Percentiles rank a stretch among this genome's conserved stretches.
These are phyloP conservation scores for Lactarius vividus DNA, from an alignment of 768 basidiomycete genomes.

Conservation along the genomic window DNA sequence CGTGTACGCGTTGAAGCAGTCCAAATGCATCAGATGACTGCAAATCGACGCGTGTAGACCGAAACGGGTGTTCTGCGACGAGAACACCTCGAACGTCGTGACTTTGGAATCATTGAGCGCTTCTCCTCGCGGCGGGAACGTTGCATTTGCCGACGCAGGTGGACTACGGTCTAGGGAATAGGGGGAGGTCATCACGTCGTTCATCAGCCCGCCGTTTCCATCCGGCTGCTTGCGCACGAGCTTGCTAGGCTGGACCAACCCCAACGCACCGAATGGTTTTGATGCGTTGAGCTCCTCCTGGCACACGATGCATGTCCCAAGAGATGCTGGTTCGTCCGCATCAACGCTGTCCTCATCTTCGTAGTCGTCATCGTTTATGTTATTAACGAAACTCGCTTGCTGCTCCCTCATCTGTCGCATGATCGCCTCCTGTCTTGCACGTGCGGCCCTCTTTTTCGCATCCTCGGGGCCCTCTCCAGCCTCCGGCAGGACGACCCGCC, in stretches of 20 bases:
- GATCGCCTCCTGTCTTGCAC: conserved; percentile 87
- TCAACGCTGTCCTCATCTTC: conserved; percentile 60
- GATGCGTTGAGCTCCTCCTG: conserved; percentile 83
- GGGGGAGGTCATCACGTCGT: conserved; percentile 66
- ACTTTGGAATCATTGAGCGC: conserved; percentile 48
- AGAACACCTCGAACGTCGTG: conserved; percentile 71
- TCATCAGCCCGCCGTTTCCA: conserved; percentile 54
- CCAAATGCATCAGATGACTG: conserved; percentile 95
- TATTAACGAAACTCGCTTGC: conserved; percentile 81
- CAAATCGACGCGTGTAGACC: conserved; percentile 87
- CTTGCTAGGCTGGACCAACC: conserved; percentile 84
- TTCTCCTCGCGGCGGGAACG: conserved; percentile 51
- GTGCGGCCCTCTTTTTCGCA: conserved; percentile 79
- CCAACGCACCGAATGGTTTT: conserved; percentile 81
- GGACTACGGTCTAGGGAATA: conserved; percentile 61
- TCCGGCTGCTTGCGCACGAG: conserved; percentile 78
- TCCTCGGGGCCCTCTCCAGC: conserved; percentile 54
- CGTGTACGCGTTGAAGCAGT: conserved; percentile 91
- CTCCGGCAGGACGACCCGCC: conserved; percentile 42
- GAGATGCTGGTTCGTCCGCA: conserved; percentile 51
- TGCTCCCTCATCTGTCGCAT: conserved; percentile 96
- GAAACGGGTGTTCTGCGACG: conserved; percentile 69
- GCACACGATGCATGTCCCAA: conserved; percentile 96
- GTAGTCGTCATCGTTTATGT: conserved; percentile 70
- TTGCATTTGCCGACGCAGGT: conserved; percentile 35